A percentile compares a stretch with the other conserved stretches of the same genome.
Evolutionary conservation across 176 grass and related monocot genomes (phyloP).

Genomic region (Rhynchospora tenuis): DNA sequence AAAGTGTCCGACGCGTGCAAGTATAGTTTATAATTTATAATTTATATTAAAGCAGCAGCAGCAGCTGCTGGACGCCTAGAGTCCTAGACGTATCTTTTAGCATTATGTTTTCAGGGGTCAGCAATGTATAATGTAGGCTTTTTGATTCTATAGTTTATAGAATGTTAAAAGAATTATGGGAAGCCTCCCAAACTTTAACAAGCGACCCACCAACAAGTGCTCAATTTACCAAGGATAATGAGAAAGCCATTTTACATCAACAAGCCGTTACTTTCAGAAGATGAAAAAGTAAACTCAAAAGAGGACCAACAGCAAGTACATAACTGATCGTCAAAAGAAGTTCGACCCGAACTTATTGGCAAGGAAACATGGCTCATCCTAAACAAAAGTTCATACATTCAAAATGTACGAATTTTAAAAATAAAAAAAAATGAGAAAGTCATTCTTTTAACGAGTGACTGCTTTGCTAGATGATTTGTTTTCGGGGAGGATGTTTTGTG

Average conservation of each 20-base stretch:
- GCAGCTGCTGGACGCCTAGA: no score
- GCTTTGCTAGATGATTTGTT: constrained; percentile 48
- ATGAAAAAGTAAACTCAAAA: background rate
- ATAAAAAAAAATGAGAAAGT: constrained; percentile 5
- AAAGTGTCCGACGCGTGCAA: no score
- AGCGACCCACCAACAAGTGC: background rate
- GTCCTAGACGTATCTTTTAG: no score
- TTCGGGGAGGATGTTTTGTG: constrained; percentile 61
- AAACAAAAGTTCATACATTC: constrained; percentile 30
- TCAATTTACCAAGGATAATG: background rate
- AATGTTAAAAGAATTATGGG: background rate
- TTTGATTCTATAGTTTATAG: background rate
- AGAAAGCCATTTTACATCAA: background rate
- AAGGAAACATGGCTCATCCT: constrained; percentile 30
- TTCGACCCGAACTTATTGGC: constrained; percentile 79
- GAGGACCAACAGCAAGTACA: constrained; percentile 17
- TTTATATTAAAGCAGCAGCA: no score
- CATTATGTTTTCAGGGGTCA: no score
- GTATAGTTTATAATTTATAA: no score
- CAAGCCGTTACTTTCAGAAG: background rate
- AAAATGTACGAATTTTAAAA: constrained; percentile 34
- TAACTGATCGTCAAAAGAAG: constrained; percentile 59
- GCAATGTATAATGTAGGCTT: background rate
- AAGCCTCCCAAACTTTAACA: background rate
- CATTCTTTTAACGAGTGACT: constrained; percentile 31